Evolutionary conservation across 192 early-diverging fungal genomes (phyloP).

Genomic region (Geosiphon pyriformis): DNA sequence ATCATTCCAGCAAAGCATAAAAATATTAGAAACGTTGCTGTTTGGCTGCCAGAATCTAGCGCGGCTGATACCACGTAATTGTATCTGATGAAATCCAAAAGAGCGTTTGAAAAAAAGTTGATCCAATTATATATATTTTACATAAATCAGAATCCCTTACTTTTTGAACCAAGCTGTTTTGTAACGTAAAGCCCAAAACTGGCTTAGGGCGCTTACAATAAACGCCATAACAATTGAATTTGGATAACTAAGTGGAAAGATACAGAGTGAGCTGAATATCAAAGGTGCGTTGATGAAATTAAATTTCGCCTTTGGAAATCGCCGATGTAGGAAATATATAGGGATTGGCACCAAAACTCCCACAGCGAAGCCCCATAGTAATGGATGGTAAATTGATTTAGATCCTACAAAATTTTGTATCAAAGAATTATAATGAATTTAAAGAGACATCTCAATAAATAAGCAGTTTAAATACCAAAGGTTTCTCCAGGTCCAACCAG

Average conservation of each 20-base stretch:
- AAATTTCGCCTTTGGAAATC: slow-evolving; percentile 39
- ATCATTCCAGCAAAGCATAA: slow-evolving; percentile 48
- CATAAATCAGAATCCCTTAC: no score
- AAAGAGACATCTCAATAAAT: no score
- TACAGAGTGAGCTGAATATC: slow-evolving; percentile 4
- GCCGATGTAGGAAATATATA: slow-evolving; percentile 37
- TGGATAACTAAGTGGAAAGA: slow-evolving; percentile 8
- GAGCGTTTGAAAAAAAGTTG: slow-evolving; percentile 50
- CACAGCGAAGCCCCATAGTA: slow-evolving; percentile 40
- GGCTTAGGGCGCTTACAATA: slow-evolving; percentile 6
- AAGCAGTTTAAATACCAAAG: slow-evolving; percentile 41
- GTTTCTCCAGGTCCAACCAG: slow-evolving; percentile 50
- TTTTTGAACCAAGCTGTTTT: slow-evolving; percentile 7
- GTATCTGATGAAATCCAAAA: no score
- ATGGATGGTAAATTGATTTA: slow-evolving; percentile 34
- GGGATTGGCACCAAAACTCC: slow-evolving; percentile 31
- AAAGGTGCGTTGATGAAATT: slow-evolving; percentile 20
- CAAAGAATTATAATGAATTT: no score
- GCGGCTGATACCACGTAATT: slow-evolving; percentile 68
- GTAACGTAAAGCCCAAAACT: slow-evolving; percentile 2
- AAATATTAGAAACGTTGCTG: slow-evolving; percentile 40
- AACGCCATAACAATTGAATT: slow-evolving; percentile 20
- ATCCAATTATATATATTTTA: neutral
- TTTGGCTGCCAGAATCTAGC: slow-evolving; percentile 51
- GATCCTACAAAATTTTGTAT: no score